Conservation (phyloP, 306 rosid genomes). For the Alnus rubra region DNA sequence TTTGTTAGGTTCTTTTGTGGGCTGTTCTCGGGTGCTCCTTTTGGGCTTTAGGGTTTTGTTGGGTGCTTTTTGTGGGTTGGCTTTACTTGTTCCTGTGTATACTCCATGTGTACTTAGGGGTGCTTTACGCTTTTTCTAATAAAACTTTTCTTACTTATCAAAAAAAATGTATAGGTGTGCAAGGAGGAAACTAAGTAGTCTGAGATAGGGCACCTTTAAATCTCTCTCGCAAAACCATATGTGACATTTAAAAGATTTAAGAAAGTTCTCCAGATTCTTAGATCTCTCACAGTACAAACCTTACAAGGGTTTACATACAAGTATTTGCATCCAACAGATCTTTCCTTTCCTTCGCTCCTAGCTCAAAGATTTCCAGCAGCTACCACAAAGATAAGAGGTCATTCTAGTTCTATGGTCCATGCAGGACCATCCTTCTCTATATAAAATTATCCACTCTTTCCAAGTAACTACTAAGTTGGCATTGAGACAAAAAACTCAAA, state of each 20-base stretch:
- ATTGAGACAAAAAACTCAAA: not conserved
- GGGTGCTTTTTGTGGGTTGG: too few relatives aligned
- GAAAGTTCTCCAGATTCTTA: not conserved
- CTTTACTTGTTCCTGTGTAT: too few relatives aligned
- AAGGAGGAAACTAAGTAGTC: not conserved
- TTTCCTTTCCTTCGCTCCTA: not conserved
- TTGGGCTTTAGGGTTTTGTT: too few relatives aligned
- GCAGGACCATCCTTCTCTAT: not conserved
- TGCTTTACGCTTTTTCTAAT: too few relatives aligned
- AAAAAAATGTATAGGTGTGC: not conserved
- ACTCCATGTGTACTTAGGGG: too few relatives aligned
- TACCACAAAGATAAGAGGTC: not conserved
- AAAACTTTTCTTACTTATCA: too few relatives aligned
- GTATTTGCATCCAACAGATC: not conserved
- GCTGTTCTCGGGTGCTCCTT: too few relatives aligned
- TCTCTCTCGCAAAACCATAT: not conserved
- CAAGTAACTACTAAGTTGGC: not conserved
- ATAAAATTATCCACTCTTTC: constrained; percentile 1
- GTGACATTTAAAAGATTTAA: not conserved
- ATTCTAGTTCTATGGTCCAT: constrained; percentile 2
- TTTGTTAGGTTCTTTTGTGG: too few relatives aligned
- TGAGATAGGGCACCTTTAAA: not conserved
- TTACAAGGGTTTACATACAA: not conserved
- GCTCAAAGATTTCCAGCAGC: constrained; percentile 1
- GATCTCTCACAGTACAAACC: not conserved